Base-by-base conservation (phyloP, 2,329 filamentous ascomycete genomes). In the Emmonsiellopsis sp. region DNA sequence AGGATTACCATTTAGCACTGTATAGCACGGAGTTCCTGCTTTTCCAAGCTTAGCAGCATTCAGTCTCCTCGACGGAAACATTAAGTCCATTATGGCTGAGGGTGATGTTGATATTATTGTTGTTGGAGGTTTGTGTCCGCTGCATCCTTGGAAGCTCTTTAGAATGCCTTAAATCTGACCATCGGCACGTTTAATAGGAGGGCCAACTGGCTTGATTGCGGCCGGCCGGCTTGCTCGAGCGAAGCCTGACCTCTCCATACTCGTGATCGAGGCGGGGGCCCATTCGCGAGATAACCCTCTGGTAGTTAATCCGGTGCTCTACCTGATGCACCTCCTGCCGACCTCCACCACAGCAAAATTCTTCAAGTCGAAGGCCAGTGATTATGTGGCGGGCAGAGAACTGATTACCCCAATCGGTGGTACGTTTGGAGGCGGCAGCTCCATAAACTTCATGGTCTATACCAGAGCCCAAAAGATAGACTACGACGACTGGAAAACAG, bases 341-440 rank as follows among this genome's bases (percentile, higher is more conserved):
- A 69, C 66, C 11, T 76, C 74, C 53, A 77, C 78, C 54, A 74
- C 73, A 0, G 73, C 76, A 7, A 63, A 77, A 26, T 81, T 81
- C 62, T 80, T 80, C 62, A 70, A 78, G 57, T 70, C 70, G 2
- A 76, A 75, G 41, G 62, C 73, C 32, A 72, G 73, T 0, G 64
- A 73, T 8, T 57, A 64, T 30, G 54, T 67, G 11, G 59, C 53
- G 34, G 61, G 58, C 13, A 54, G 63, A 31, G 55, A 55, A 34
- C 52, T 67, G 2, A 68, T 75, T 20, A 70, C 76, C 6, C 70
- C 71, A 9, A 68, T 62, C 10, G 74, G 73, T 50, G 73, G 76
- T 26, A 76, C 80, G 0, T 72, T 87, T 0, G 85, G 85, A 15
- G 85, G 84, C 6, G 82, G 82, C 6, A 79, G 76, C 13, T 78